Base-by-base conservation (phyloP, 768 basidiomycete species). In the Dacryopinax primogenitus region DNA sequence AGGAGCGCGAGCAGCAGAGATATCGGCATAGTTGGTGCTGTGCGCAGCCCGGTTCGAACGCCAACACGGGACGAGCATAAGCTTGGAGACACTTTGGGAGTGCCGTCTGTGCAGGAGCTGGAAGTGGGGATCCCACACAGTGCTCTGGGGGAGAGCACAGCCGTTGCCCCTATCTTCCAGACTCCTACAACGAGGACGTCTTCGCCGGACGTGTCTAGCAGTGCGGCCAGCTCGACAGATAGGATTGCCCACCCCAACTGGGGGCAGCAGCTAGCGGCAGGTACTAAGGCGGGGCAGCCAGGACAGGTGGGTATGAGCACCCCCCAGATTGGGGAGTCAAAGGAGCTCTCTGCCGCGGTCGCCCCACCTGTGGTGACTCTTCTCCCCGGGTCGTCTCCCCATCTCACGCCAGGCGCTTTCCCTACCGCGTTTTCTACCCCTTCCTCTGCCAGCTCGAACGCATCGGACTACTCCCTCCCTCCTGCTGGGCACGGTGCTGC, bases 271-370 rank as follows among this genome's bases (percentile, higher is more conserved):
- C n/a, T n/a, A n/a, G n/a, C n/a, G 26, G 30, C 30, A 4, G 4
- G 26, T 9, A 2, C 51, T 13, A 30, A 13, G 11, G 51, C 7
- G 18, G 26, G 51, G 51, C 3, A 26, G 13, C 13, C 23, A 58
- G 26, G 7, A 18, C 13, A 13, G 11, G 51, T 30, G 30, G 51
- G 51, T 28, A 13, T 44, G 66, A 73, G 78, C 34, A 87, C 86
- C 26, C 85, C 86, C 26, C 79, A 77, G 68, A 84, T 86, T 68
- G 85, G 86, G 47, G 78, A 86, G 68, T 75, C 75, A 65, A 86
- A 86, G 70, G 79, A 83, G 66, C 80, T 86, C 66, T 76, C 77
- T 67, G 75, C 79, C 37, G 84, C 82, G 35, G 84, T 87, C 41
- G 84, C 84, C 62, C 80, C 81, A 34, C 86, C 86, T 39, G 79